Base-by-base conservation (phyloP, 345 rosid species). In the Populus alba region DNA sequence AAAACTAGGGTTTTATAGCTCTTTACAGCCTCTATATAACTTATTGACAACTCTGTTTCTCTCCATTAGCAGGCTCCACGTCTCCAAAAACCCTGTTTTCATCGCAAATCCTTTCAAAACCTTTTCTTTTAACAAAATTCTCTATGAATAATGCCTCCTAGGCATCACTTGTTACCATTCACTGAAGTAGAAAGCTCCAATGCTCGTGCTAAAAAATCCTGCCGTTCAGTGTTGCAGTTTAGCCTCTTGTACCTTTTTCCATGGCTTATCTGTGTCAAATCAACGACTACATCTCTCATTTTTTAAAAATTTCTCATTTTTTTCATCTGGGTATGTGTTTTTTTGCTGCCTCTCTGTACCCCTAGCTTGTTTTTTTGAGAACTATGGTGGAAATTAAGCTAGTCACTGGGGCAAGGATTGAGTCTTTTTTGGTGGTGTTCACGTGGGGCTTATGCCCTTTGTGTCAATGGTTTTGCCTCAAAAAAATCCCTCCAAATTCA, bases 351-450 rank as follows among this genome's bases (percentile, higher is more conserved):
- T 86, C 87, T 72, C 75, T 59, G 82, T 88, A 85, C 90, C 89
- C 87, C 83, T 86, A 86, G 90, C 92, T 81, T 80, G 82, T 83
- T 89, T 86, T 84, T 84, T 55, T 55, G 1, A 57, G 13, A 29
- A 49, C 59, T 12, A 29, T 66, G 7, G 31, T 75, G 86, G 74
- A 87, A 86, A 80, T 51, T 27, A 80, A 70, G 87, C 90, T 86
- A 83, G 93, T 90, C 91, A 83, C 79, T 35, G 90, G 80, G 87
- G 92, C 92, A 71, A 37, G 83, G 23, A 84, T 22, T 71, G 33
- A 82, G 45, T 23, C 17, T 49, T 27, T 27, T 66, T 69, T 2
- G 71, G 86, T 84, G 87, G 86, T 72, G 88, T 79, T 43, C 77
- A 86, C 88, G 90, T 87, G 87, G 92, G 92, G 88, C 81, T 17